These are phyloP conservation scores for barley (Hordeum vulgare) DNA, from an alignment of 176 grass and related monocot genomes.

Conservation along the genomic window DNA sequence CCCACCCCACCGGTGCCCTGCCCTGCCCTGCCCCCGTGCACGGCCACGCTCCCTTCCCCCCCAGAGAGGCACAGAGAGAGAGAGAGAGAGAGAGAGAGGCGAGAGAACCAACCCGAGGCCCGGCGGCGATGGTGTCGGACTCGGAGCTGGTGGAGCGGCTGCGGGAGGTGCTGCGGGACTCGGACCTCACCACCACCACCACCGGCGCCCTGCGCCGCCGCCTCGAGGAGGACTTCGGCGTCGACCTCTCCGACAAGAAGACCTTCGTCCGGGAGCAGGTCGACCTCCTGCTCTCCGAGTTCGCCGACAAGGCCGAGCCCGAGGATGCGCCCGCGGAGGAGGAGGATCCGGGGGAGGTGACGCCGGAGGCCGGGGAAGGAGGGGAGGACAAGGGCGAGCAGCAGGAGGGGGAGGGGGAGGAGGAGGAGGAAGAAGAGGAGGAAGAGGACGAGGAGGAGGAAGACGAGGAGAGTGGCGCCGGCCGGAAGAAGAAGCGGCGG, in stretches of 20 bases:
- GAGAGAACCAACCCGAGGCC: constrained; percentile 23
- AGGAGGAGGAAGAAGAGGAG: constrained; percentile 22
- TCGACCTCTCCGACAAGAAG: constrained; percentile 91
- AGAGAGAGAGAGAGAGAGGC: neutral
- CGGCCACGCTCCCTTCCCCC: constrained; percentile 12
- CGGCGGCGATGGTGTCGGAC: constrained; percentile 82
- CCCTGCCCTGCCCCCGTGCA: constrained; percentile 19
- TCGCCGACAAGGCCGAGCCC: constrained; percentile 32
- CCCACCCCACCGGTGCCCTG: constrained; percentile 17
- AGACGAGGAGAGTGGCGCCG: constrained; percentile 5
- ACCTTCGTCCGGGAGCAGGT: constrained; percentile 92
- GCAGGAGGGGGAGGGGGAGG: neutral
- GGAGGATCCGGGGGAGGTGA: constrained; percentile 24
- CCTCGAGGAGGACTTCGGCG: constrained; percentile 86
- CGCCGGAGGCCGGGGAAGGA: constrained; percentile 10
- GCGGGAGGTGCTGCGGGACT: constrained; percentile 68
- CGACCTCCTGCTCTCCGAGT: constrained; percentile 65
- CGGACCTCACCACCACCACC: constrained; percentile 93
- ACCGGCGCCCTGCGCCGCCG: constrained; percentile 67
- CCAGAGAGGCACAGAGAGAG: neutral
- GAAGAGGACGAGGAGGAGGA: constrained; percentile 31
- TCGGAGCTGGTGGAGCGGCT: constrained; percentile 80
- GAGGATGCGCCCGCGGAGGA: constrained; percentile 20
- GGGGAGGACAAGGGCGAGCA: constrained; percentile 8
- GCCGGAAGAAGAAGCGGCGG: constrained; percentile 74